These are phyloP conservation scores for Globisporangium nagaii DNA, from an alignment of 352 stramenopile genomes.

Conservation along the genomic window DNA sequence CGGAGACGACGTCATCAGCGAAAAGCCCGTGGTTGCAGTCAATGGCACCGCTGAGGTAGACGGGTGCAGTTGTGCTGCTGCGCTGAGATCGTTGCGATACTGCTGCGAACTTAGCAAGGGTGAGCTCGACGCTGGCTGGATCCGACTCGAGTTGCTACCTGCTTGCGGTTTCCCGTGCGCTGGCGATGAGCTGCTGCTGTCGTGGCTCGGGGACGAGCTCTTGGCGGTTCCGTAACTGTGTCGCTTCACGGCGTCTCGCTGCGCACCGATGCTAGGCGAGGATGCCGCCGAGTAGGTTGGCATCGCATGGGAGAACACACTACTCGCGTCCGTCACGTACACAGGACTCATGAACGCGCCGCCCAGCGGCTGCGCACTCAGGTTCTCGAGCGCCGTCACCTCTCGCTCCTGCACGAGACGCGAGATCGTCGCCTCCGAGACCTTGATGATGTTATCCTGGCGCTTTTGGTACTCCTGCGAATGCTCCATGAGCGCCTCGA, in stretches of 20 bases:
- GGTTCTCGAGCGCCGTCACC: constrained; percentile 33
- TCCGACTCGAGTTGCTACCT: background rate
- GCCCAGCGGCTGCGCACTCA: constrained; percentile 31
- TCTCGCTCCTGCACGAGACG: constrained; percentile 52
- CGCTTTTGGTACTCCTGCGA: constrained; percentile 50
- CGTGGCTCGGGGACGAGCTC: background rate
- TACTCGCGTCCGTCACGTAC: background rate
- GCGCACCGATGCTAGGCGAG: background rate
- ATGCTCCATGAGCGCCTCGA: constrained; percentile 50
- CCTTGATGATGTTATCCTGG: constrained; percentile 59
- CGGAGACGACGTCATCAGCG: constrained; percentile 3
- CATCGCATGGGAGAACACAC: background rate
- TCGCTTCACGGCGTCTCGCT: background rate
- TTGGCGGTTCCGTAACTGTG: background rate
- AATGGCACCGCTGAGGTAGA: background rate
- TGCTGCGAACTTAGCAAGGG: background rate
- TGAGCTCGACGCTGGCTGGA: constrained; percentile 4
- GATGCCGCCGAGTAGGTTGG: background rate
- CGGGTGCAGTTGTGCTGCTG: too few relatives aligned
- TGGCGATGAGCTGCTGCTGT: background rate
- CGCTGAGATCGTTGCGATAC: background rate
- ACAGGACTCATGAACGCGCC: background rate
- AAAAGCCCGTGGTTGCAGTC: constrained; percentile 1
- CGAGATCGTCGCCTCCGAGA: constrained; percentile 58
- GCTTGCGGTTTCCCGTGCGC: background rate